Percentiles rank a stretch among this genome's conserved stretches.
Conservation (phyloP, 805 yeast genomes). For the Zygotorulaspora chibaensis region DNA sequence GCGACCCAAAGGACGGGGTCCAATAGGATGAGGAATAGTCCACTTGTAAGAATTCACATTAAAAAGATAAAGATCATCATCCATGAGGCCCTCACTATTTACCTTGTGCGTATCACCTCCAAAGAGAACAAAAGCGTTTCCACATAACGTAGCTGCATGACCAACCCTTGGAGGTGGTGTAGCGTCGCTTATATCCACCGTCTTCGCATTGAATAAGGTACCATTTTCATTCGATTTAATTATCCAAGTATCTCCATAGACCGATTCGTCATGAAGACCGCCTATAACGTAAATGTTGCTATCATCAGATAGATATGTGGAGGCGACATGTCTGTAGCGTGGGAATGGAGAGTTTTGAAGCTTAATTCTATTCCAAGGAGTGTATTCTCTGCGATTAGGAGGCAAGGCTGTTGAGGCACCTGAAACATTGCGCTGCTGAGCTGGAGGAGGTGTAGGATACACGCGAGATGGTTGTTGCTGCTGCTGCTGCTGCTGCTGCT, state of each 20-base stretch:
- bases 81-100: constrained; percentile 75
- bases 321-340: constrained; percentile 87
- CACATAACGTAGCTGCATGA: constrained; percentile 86
- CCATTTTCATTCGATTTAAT: constrained; percentile 45
- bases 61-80: constrained; percentile 84
- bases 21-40: constrained; percentile 72
- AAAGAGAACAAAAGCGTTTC: constrained; percentile 89
- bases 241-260: constrained; percentile 94
- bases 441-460: constrained; percentile 25
- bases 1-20: constrained; percentile 81
- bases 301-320: constrained; percentile 68
- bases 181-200: constrained; percentile 67
- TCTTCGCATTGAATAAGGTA: constrained; percentile 39
- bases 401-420: constrained; percentile 27
- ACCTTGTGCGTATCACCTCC: constrained; percentile 93
- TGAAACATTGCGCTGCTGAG: constrained; percentile 31
- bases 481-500: constrained; percentile 10
- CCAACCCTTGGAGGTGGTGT: constrained; percentile 96
- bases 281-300: constrained; percentile 89
- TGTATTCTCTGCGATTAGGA: constrained; percentile 25
- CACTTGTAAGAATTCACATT: constrained; percentile 72
- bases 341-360: constrained; percentile 83
- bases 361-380: constrained; percentile 68
- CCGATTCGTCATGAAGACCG: constrained; percentile 87
- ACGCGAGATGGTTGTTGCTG: constrained; percentile 16